A percentile compares a stretch with the other conserved stretches of the same genome.
Conservation (phyloP, 495 filamentous ascomycete genomes). For the Hypomontagnella monticulosa region DNA sequence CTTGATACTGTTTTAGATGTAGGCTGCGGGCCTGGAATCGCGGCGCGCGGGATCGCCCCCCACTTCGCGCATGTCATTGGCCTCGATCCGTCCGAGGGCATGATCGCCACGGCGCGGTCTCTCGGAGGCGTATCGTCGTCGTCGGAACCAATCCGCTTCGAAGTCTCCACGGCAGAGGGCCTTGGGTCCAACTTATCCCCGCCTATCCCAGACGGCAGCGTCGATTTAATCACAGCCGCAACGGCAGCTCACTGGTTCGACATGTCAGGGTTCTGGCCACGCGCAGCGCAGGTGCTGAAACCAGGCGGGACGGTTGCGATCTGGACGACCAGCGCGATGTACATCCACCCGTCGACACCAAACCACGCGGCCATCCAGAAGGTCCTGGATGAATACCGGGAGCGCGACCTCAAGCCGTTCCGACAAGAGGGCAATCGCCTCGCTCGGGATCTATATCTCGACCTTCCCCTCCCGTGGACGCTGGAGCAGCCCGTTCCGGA, state of each 20-base stretch:
- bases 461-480: conserved; percentile 8
- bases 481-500: not conserved
- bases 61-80: conserved; percentile 13
- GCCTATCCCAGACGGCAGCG: conserved; percentile 1
- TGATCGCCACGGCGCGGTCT: conserved; percentile 11
- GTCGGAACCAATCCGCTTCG: conserved; percentile 14
- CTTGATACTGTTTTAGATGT: conserved; percentile 10
- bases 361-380: conserved; percentile 2
- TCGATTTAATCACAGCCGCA: conserved; percentile 17
- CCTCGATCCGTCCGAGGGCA: conserved; percentile 15
- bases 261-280: conserved; percentile 12
- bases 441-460: not conserved
- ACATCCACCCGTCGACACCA: conserved; percentile 4
- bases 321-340: not conserved
- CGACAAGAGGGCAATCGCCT: not conserved
- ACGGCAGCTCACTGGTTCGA: conserved; percentile 21
- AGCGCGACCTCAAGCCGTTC: not conserved
- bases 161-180: conserved; percentile 7
- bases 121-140: conserved; percentile 10
- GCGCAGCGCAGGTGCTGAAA: conserved; percentile 16
- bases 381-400: not conserved
- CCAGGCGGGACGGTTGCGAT: conserved; percentile 18
- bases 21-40: conserved; percentile 4
- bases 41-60: not conserved
- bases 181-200: conserved; percentile 9